Conservation (phyloP, 2,329 filamentous ascomycete species). For the Diaporthe ilicicola region DNA sequence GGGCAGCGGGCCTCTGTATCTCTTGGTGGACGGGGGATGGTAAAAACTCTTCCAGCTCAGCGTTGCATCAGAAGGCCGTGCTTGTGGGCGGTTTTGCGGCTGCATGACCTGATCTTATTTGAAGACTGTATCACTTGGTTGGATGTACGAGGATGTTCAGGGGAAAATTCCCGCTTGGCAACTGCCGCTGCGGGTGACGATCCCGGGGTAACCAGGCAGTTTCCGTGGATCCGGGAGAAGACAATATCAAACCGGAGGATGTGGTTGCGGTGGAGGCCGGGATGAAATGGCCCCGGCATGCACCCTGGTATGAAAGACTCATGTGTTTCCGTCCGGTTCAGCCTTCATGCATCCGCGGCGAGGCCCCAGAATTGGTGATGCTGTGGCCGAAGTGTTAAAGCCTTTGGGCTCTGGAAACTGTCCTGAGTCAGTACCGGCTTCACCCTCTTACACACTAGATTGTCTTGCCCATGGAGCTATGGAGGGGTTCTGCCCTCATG, state of each 20-base stretch:
- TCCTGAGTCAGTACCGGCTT: constrained; percentile 18
- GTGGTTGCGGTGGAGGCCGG: constrained; percentile 20
- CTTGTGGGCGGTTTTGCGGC: background rate
- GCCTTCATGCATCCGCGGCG: background rate
- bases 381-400: background rate
- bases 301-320: constrained; percentile 6
- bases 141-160: constrained; percentile 20
- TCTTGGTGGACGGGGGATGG: too few relatives aligned
- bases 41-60: background rate
- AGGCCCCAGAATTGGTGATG: background rate
- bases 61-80: constrained; percentile 15
- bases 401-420: constrained; percentile 11
- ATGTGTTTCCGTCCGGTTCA: constrained; percentile 5
- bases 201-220: constrained; percentile 13
- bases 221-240: constrained; percentile 3
- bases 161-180: background rate
- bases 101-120: constrained; percentile 14
- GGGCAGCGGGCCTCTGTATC: background rate
- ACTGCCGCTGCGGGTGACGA: background rate
- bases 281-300: constrained; percentile 15
- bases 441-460: constrained; percentile 4
- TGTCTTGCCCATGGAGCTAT: background rate
- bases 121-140: constrained; percentile 1
- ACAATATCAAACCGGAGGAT: constrained; percentile 17
- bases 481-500: background rate